Evolutionary conservation across 805 yeast species (phyloP).

Genomic region (Pichia paraexigua): DNA sequence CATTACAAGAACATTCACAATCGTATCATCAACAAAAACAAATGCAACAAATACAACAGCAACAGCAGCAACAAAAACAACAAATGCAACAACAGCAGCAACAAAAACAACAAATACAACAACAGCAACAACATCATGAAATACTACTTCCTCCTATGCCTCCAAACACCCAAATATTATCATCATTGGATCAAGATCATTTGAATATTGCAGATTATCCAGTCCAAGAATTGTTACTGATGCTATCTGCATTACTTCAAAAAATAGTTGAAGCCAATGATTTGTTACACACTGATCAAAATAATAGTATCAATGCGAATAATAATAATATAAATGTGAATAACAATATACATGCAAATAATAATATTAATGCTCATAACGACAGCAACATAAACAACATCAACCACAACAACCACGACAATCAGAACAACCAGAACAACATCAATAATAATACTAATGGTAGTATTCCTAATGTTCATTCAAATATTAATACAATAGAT

Average conservation of each 20-base stretch:
- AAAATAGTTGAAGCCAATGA: conserved; percentile 90
- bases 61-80: neutral
- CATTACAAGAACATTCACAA: neutral
- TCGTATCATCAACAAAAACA: neutral
- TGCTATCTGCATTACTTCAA: conserved; percentile 80
- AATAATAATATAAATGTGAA: neutral
- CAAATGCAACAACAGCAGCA: conserved; percentile 6
- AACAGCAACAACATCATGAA: conserved; percentile 9
- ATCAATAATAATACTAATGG: neutral
- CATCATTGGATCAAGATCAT: conserved; percentile 31
- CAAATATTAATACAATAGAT: conserved; percentile 7
- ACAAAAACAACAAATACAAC: neutral
- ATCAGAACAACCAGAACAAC: no score
- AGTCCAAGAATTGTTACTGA: conserved; percentile 66
- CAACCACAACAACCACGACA: no score
- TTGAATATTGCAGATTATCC: conserved; percentile 74
- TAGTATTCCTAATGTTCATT: neutral
- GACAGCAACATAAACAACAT: no score
- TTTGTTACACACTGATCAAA: conserved; percentile 54
- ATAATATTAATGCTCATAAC: no score
- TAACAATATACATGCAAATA: no score
- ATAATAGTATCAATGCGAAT: neutral
- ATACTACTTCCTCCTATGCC: neutral
- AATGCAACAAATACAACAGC: neutral
- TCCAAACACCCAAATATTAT: neutral